These are phyloP conservation scores for Aspergillus tamarii DNA, from an alignment of 2,329 filamentous ascomycete species.

Conservation along the genomic window DNA sequence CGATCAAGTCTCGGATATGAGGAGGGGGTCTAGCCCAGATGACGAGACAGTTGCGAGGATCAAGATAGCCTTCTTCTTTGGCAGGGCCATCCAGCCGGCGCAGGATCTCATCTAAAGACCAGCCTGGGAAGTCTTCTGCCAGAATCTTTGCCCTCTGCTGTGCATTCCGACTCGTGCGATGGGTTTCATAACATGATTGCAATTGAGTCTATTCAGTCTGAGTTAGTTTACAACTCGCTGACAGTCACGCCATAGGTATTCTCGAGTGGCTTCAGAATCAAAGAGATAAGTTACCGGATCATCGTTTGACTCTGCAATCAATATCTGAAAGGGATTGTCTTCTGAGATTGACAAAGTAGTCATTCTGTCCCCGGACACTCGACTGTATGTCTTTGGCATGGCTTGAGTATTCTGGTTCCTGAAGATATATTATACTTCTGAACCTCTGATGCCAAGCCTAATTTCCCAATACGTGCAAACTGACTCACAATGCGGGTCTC, in stretches of 20 bases:
- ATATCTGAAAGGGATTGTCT: constrained; percentile 24
- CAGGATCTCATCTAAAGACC: constrained; percentile 74
- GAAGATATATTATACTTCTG: too few species aligned
- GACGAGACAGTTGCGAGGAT: constrained; percentile 78
- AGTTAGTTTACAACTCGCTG: too few species aligned
- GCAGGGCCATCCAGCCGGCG: constrained; percentile 66
- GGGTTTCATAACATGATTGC: constrained; percentile 69
- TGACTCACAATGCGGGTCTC: too few species aligned
- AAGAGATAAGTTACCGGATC: constrained; percentile 15
- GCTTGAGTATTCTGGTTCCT: too few species aligned
- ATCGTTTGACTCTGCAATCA: constrained; percentile 19
- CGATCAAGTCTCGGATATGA: constrained; percentile 67
- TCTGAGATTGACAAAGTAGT: constrained; percentile 12
- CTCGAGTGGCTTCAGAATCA: neutral
- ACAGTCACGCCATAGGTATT: neutral
- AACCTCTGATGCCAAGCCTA: too few species aligned
- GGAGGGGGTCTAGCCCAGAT: constrained; percentile 83
- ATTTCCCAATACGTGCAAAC: too few species aligned
- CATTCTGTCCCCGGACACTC: neutral
- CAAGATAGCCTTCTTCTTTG: constrained; percentile 70
- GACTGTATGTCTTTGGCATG: too few species aligned
- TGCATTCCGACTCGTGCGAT: constrained; percentile 72
- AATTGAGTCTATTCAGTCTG: constrained; percentile 51
- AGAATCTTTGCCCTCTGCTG: constrained; percentile 77
- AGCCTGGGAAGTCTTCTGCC: constrained; percentile 62